A percentile compares a stretch with the other conserved stretches of the same genome.
These are phyloP conservation scores for Brassica rapa DNA, from an alignment of 345 rosid genomes.

Conservation along the genomic window DNA sequence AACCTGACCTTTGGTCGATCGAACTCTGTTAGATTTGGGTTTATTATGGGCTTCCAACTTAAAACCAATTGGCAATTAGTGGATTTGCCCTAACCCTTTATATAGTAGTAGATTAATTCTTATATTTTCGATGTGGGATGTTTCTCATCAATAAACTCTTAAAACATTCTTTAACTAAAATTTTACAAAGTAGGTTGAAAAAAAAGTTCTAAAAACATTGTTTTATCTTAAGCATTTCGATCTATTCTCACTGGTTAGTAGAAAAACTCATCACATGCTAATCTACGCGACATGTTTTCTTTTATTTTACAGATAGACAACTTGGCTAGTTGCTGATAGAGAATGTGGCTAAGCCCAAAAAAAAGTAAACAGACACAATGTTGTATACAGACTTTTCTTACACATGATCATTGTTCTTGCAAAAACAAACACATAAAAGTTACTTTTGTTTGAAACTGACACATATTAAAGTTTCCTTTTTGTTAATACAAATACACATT, in stretches of 20 bases:
- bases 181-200: neutral
- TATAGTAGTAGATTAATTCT: too few relatives aligned
- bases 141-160: neutral
- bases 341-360: slow-evolving; percentile 12
- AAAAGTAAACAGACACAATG: slow-evolving; percentile 21
- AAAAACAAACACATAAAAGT: slow-evolving; percentile 19
- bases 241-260: neutral
- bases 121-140: too few relatives aligned
- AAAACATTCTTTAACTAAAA: neutral
- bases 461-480: neutral
- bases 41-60: too few relatives aligned
- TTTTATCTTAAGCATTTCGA: neutral
- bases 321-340: slow-evolving; percentile 29
- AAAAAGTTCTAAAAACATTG: neutral
- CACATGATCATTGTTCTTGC: slow-evolving; percentile 19
- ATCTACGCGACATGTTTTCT: slow-evolving; percentile 14
- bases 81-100: too few relatives aligned
- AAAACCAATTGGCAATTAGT: too few relatives aligned
- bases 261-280: neutral
- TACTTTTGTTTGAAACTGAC: slow-evolving; percentile 3
- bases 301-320: slow-evolving; percentile 13
- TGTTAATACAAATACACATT: neutral
- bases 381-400: slow-evolving; percentile 20
- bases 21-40: neutral
- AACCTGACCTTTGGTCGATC: neutral